phyloP scores from a whole-genome alignment of 345 rosid genomes.

The Carallia pectinifolia region DNA sequence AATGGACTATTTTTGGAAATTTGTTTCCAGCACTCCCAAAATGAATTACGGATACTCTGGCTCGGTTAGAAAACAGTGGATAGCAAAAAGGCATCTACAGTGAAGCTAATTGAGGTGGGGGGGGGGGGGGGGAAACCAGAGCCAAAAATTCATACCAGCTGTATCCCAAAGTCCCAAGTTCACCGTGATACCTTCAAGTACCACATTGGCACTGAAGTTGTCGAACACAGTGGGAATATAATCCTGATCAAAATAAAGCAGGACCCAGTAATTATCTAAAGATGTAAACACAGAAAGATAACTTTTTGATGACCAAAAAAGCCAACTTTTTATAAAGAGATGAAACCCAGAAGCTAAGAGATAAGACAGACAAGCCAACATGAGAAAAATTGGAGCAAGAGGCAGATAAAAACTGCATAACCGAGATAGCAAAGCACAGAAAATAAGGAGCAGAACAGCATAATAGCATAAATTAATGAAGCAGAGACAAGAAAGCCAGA shows the following conservation, averaged over 20 bases:
- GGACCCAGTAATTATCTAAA: slow-evolving; percentile 5
- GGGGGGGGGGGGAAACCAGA: background rate
- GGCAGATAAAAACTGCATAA: slow-evolving; percentile 39
- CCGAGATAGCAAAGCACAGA: slow-evolving; percentile 36
- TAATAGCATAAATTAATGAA: slow-evolving; percentile 1
- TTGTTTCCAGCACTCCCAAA: background rate
- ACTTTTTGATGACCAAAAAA: background rate
- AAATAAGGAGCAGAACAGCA: slow-evolving; percentile 9
- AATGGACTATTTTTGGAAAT: slow-evolving; percentile 3
- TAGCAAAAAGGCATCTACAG: background rate
- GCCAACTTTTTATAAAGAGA: background rate
- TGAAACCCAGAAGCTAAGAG: slow-evolving; percentile 1
- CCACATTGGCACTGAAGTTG: slow-evolving; percentile 97
- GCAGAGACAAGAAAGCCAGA: slow-evolving; percentile 15
- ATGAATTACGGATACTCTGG: background rate
- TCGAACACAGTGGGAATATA: slow-evolving; percentile 96
- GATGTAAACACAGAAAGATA: slow-evolving; percentile 8
- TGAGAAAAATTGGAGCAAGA: slow-evolving; percentile 13
- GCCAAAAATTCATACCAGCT: slow-evolving; percentile 60
- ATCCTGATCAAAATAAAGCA: slow-evolving; percentile 52
- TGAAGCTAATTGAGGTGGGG: background rate
- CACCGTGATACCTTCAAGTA: slow-evolving; percentile 88
- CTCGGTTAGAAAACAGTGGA: background rate
- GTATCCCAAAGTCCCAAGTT: slow-evolving; percentile 98
- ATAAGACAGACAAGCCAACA: background rate